These are phyloP conservation scores for Mycena rosella DNA, from an alignment of 768 basidiomycete genomes.

Conservation along the genomic window DNA sequence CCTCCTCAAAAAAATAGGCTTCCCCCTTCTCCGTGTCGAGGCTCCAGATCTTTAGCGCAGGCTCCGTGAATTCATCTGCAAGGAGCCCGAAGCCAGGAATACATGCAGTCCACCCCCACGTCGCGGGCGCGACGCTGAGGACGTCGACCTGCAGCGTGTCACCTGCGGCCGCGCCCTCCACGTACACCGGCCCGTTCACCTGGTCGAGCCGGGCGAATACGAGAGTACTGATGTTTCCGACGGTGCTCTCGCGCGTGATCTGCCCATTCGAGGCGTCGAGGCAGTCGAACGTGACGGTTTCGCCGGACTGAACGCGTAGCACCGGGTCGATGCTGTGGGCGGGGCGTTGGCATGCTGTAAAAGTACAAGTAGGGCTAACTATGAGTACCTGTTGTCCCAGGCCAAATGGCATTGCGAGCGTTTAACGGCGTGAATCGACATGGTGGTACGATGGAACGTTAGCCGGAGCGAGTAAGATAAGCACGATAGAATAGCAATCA, in stretches of 20 bases:
- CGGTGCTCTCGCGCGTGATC: constrained; percentile 58
- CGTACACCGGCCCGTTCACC: constrained; percentile 71
- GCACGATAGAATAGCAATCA: too few species aligned
- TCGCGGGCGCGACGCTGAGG: constrained; percentile 62
- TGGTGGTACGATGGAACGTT: too few species aligned
- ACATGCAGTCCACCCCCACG: constrained; percentile 74
- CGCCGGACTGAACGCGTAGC: constrained; percentile 63
- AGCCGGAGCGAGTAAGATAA: too few species aligned
- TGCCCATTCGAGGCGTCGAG: constrained; percentile 76
- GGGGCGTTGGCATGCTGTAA: not conserved
- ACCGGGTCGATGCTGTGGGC: constrained; percentile 62
- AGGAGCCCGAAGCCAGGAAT: constrained; percentile 73
- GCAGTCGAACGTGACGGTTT: constrained; percentile 69
- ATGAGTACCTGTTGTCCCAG: too few species aligned
- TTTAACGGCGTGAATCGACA: too few species aligned
- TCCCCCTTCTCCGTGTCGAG: constrained; percentile 55
- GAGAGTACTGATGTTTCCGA: constrained; percentile 51
- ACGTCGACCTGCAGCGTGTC: constrained; percentile 74
- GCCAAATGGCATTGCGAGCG: not conserved
- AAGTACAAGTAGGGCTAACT: too few species aligned
- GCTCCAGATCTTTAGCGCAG: constrained; percentile 68
- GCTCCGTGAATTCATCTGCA: constrained; percentile 65
- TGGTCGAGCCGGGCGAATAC: constrained; percentile 65
- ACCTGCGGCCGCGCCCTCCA: constrained; percentile 64
- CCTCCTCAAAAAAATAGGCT: constrained; percentile 68